Percentiles rank a stretch among this genome's conserved stretches.
These are phyloP conservation scores for Anacardium occidentale DNA, from an alignment of 345 rosid genomes.

Conservation along the genomic window DNA sequence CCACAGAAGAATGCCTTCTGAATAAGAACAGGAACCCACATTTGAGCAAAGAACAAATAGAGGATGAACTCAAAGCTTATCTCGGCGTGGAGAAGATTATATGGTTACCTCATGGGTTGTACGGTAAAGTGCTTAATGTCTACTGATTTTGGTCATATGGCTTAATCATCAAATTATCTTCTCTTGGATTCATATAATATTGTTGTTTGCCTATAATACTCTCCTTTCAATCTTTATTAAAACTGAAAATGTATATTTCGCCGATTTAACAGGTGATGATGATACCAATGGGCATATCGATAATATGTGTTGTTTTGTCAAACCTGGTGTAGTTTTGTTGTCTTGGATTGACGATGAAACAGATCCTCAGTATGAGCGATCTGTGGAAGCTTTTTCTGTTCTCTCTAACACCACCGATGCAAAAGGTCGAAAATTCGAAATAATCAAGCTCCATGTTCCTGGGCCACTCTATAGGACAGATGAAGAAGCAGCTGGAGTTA, in stretches of 20 bases:
- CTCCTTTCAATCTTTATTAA: not conserved
- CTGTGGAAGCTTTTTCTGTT: slow-evolving; percentile 58
- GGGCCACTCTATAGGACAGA: slow-evolving; percentile 86
- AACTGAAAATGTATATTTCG: not conserved
- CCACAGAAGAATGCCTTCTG: slow-evolving; percentile 92
- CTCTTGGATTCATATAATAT: not conserved
- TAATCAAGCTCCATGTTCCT: slow-evolving; percentile 74
- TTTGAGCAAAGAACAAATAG: slow-evolving; percentile 73
- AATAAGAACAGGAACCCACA: slow-evolving; percentile 81
- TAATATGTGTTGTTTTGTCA: slow-evolving; percentile 90
- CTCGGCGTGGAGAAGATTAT: slow-evolving; percentile 69
- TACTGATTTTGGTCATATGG: not conserved
- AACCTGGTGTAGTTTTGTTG: slow-evolving; percentile 81
- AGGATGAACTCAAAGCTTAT: slow-evolving; percentile 67
- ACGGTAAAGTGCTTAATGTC: slow-evolving; percentile 42
- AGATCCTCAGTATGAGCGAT: slow-evolving; percentile 73
- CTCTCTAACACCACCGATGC: slow-evolving; percentile 70
- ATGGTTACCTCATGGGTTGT: slow-evolving; percentile 87
- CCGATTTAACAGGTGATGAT: slow-evolving; percentile 71
- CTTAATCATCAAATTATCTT: not conserved
- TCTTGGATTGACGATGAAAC: slow-evolving; percentile 74
- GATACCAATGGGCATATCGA: slow-evolving; percentile 98
- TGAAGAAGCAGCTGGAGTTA: slow-evolving; percentile 75
- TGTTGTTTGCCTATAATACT: too few species aligned
- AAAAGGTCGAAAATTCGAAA: slow-evolving; percentile 61